Evolutionary conservation across 768 basidiomycete species (phyloP).

Genomic region (Lyophyllum shimeji): DNA sequence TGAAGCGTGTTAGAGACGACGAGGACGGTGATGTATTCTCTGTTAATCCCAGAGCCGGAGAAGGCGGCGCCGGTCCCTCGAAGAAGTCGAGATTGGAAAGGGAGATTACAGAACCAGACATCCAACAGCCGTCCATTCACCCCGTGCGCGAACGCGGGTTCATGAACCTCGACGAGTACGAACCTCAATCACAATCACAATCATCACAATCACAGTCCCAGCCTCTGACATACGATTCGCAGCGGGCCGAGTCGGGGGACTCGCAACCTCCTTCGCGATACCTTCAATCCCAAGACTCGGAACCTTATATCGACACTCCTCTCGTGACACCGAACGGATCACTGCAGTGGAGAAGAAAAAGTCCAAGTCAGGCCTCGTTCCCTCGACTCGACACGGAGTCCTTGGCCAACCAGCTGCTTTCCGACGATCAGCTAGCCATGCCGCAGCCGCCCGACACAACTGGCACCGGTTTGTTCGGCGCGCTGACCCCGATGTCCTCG

Average conservation of each 20-base stretch:
- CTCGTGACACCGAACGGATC: constrained; percentile 56
- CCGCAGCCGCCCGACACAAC: constrained; percentile 16
- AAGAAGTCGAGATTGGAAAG: constrained; percentile 30
- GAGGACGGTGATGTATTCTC: constrained; percentile 21
- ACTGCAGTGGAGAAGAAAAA: constrained; percentile 36
- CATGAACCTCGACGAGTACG: constrained; percentile 23
- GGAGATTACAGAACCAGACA: constrained; percentile 31
- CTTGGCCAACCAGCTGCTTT: constrained; percentile 27
- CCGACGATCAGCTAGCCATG: constrained; percentile 38
- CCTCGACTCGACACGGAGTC: constrained; percentile 37
- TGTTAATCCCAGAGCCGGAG: not conserved
- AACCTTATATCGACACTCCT: constrained; percentile 50
- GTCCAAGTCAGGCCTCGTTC: constrained; percentile 30
- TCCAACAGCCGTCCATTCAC: constrained; percentile 15
- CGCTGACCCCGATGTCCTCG: constrained; percentile 17
- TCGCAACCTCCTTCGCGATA: constrained; percentile 27
- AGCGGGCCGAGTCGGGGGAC: constrained; percentile 20
- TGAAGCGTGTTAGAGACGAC: constrained; percentile 26
- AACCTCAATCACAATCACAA: constrained; percentile 6
- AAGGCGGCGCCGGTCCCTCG: constrained; percentile 7
- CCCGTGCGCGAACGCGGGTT: constrained; percentile 24
- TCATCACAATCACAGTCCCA: constrained; percentile 4
- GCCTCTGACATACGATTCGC: constrained; percentile 16
- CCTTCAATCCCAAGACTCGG: constrained; percentile 44
- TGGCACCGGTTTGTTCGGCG: constrained; percentile 12